A percentile compares a stretch with the other conserved stretches of the same genome.
Evolutionary conservation across 1,284 basidiomycete species (phyloP).

Genomic region (Cryptococcus floricola): DNA sequence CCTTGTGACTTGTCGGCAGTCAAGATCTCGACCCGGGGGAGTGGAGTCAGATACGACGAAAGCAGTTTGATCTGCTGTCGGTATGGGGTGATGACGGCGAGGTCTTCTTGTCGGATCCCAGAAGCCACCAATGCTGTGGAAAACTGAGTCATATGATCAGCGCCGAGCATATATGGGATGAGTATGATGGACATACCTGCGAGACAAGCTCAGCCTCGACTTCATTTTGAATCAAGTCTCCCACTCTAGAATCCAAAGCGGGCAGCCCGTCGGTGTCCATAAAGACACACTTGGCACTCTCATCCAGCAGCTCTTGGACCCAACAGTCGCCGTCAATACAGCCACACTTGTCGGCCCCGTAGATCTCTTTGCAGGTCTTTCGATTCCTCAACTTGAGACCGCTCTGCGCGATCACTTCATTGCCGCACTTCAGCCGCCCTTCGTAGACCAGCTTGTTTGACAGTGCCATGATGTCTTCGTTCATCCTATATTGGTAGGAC

Average conservation of each 20-base stretch:
- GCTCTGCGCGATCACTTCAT: slow-evolving; percentile 62
- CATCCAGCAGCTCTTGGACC: slow-evolving; percentile 64
- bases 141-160: slow-evolving; percentile 52
- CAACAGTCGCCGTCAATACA: slow-evolving; percentile 59
- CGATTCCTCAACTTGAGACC: slow-evolving; percentile 58
- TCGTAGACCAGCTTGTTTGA: slow-evolving; percentile 87
- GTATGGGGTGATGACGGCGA: slow-evolving; percentile 88
- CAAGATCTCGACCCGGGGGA: slow-evolving; percentile 69
- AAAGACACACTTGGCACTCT: slow-evolving; percentile 78
- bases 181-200: slow-evolving; percentile 37
- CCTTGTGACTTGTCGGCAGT: slow-evolving; percentile 96
- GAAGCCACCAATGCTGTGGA: slow-evolving; percentile 61
- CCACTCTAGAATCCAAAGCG: slow-evolving; percentile 72
- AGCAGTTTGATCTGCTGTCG: slow-evolving; percentile 91
- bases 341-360: slow-evolving; percentile 24
- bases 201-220: slow-evolving; percentile 62
- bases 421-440: slow-evolving; percentile 74
- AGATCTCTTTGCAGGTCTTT: slow-evolving; percentile 40
- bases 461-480: slow-evolving; percentile 88
- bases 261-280: slow-evolving; percentile 84
- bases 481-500: slow-evolving; percentile 92
- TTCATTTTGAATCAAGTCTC: slow-evolving; percentile 83
- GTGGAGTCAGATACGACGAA: slow-evolving; percentile 55
- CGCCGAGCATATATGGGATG: not conserved
- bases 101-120: slow-evolving; percentile 65